A percentile compares a stretch with the other conserved stretches of the same genome.
Evolutionary conservation across 345 rosid species (phyloP).

Genomic region (Populus pruinosa): DNA sequence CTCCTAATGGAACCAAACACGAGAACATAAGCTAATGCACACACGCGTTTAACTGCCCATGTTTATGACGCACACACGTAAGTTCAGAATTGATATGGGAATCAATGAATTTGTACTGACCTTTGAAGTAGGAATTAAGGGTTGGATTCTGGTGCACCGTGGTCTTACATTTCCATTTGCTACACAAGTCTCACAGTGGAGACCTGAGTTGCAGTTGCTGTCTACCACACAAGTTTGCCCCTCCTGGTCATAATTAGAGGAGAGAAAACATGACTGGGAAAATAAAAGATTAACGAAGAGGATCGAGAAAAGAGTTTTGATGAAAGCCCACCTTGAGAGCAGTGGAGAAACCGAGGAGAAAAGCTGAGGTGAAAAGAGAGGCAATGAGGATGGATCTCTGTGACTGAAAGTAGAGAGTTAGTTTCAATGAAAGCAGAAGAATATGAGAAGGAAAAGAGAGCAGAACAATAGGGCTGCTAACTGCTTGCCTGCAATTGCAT

Average conservation of each 20-base stretch:
- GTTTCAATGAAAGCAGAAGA: conserved; percentile 2
- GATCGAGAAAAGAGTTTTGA: neutral
- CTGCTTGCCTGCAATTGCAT: conserved; percentile 19
- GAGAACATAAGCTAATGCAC: neutral
- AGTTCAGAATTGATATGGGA: neutral
- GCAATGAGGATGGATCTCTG: conserved; percentile 34
- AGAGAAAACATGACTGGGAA: neutral
- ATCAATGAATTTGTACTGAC: conserved; percentile 3
- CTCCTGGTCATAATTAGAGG: conserved; percentile 3
- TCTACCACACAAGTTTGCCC: conserved; percentile 19
- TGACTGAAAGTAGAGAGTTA: conserved; percentile 15
- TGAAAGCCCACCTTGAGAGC: conserved; percentile 47
- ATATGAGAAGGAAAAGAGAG: neutral
- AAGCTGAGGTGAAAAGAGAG: conserved; percentile 28
- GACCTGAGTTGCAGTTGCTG: conserved; percentile 19
- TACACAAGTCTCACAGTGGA: conserved; percentile 25
- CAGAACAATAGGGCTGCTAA: neutral
- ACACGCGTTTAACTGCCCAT: too few species aligned
- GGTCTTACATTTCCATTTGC: conserved; percentile 25
- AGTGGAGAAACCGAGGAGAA: conserved; percentile 41
- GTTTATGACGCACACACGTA: too few species aligned
- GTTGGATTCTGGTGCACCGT: conserved; percentile 29
- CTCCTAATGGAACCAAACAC: conserved; percentile 3
- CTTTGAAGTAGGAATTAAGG: conserved; percentile 23
- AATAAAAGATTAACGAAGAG: neutral